Percentiles rank a stretch among this genome's conserved stretches.
These are phyloP conservation scores for Penicillium corylophilum DNA, from an alignment of 2,329 filamentous ascomycete species.

Conservation along the genomic window DNA sequence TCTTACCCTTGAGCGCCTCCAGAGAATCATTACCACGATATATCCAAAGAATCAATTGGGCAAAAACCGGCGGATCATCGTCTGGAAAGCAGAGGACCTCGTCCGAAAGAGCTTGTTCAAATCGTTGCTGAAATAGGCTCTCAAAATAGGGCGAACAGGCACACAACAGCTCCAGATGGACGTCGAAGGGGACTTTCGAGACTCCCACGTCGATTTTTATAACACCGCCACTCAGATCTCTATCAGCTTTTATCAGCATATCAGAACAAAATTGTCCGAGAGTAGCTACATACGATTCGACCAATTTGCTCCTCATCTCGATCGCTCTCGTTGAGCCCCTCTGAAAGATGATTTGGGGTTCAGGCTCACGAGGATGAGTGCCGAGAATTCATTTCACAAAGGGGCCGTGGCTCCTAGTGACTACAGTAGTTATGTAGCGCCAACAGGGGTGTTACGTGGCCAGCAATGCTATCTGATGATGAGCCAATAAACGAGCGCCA, in stretches of 20 bases:
- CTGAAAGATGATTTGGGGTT: too few species aligned
- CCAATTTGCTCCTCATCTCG: neutral
- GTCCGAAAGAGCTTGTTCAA: neutral
- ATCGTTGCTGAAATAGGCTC: neutral
- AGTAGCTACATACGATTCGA: neutral
- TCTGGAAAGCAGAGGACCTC: conserved; percentile 5
- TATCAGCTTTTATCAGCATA: neutral
- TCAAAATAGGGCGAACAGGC: conserved; percentile 9
- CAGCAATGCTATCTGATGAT: too few species aligned
- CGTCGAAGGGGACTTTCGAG: conserved; percentile 3
- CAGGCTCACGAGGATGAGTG: too few species aligned
- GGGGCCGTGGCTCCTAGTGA: too few species aligned
- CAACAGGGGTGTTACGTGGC: too few species aligned
- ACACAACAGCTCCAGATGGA: conserved; percentile 9
- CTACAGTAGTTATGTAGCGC: too few species aligned
- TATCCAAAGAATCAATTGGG: conserved; percentile 5
- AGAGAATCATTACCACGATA: conserved; percentile 4
- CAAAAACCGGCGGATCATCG: conserved; percentile 6
- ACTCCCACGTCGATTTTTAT: conserved; percentile 3
- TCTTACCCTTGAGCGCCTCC: neutral
- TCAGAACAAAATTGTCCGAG: neutral
- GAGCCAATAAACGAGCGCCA: too few species aligned
- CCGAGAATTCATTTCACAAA: too few species aligned
- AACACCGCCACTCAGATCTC: neutral
- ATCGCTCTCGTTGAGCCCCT: neutral